Percentiles rank a stretch among this genome's conserved stretches.
These are phyloP conservation scores for Plasmodium ovale DNA, from an alignment of 169 alveolate species.

Conservation along the genomic window DNA sequence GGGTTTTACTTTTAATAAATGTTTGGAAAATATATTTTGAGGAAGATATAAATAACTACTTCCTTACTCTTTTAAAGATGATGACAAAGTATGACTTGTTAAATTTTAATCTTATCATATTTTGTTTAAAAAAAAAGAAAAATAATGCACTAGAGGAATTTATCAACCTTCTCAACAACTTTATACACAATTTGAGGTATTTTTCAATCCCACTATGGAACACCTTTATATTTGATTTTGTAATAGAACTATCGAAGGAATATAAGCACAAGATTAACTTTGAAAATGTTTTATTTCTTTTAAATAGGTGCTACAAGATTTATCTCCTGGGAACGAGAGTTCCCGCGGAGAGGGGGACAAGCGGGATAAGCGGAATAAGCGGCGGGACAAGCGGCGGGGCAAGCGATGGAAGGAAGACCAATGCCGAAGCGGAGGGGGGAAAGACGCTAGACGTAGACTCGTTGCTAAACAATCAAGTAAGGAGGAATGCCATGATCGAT, in stretches of 20 bases:
- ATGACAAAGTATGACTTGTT: conserved; percentile 56
- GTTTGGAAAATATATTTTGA: conserved; percentile 28
- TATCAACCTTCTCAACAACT: conserved; percentile 13
- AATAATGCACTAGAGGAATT: conserved; percentile 56
- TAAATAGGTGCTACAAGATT: conserved; percentile 49
- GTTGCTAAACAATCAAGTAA: background rate
- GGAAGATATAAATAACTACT: conserved; percentile 12
- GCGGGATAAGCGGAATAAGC: background rate
- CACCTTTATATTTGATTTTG: conserved; percentile 50
- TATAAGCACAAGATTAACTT: conserved; percentile 19
- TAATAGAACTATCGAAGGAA: conserved; percentile 37
- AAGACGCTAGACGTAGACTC: no score
- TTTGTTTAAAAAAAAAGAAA: conserved; percentile 36
- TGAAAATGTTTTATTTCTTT: conserved; percentile 33
- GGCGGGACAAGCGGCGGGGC: background rate
- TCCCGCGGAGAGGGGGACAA: background rate
- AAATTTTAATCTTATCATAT: conserved; percentile 23
- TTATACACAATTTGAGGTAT: conserved; percentile 57
- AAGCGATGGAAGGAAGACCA: background rate
- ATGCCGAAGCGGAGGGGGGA: background rate
- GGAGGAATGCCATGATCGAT: background rate
- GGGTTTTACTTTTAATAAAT: conserved; percentile 27
- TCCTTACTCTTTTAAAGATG: conserved; percentile 13
- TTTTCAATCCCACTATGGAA: conserved; percentile 51
- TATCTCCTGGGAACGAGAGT: conserved; percentile 40